Percentiles rank a stretch among this genome's conserved stretches.
phyloP scores from a whole-genome alignment of 345 rosid genomes.

The Hypericum perforatum region DNA sequence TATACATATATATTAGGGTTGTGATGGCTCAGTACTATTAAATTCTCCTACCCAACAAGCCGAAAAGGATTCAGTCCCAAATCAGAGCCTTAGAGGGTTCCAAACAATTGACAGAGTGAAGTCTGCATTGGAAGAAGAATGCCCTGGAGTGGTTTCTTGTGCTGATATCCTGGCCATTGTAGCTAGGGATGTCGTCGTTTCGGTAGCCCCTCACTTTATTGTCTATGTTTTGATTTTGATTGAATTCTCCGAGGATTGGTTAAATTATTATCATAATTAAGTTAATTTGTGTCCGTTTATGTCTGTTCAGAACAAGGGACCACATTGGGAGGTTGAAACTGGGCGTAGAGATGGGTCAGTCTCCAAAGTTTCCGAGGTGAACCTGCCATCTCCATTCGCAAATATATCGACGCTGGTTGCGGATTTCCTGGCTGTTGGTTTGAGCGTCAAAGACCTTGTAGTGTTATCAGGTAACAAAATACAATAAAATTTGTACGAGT shows the following conservation, averaged over 20 bases:
- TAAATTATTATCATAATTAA: background rate
- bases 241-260: background rate
- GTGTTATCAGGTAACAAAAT: slow-evolving; percentile 44
- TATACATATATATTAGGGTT: slow-evolving; percentile 36
- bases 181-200: slow-evolving; percentile 48
- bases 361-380: slow-evolving; percentile 34
- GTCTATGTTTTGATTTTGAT: too few species aligned
- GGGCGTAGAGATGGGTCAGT: slow-evolving; percentile 65
- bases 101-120: slow-evolving; percentile 49
- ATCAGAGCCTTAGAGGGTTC: slow-evolving; percentile 37
- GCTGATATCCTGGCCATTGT: slow-evolving; percentile 49
- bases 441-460: slow-evolving; percentile 53
- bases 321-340: slow-evolving; percentile 58
- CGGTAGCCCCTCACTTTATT: slow-evolving; percentile 20
- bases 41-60: slow-evolving; percentile 28
- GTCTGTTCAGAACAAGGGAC: slow-evolving; percentile 28
- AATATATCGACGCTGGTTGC: slow-evolving; percentile 38
- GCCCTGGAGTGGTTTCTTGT: slow-evolving; percentile 62
- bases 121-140: slow-evolving; percentile 34
- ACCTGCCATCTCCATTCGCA: slow-evolving; percentile 48
- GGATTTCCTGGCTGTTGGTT: slow-evolving; percentile 31
- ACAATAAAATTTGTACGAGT: too few species aligned
- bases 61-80: slow-evolving; percentile 47
- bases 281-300: background rate
- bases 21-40: slow-evolving; percentile 54